These are phyloP conservation scores for Ceriops zippeliana DNA, from an alignment of 345 rosid species.

Conservation along the genomic window DNA sequence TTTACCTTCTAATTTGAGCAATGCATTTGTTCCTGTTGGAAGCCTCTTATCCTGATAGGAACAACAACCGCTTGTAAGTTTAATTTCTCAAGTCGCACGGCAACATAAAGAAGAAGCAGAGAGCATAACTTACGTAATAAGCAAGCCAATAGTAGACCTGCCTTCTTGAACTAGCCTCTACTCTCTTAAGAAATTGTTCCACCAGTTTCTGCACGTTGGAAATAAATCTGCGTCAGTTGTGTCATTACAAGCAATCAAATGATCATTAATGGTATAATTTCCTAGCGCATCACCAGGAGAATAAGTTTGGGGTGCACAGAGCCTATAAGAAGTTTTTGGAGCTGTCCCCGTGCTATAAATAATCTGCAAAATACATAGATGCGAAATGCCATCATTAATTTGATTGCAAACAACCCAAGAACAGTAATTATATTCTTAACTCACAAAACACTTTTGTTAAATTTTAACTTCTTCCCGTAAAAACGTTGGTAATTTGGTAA, in stretches of 20 bases:
- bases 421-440: too few species aligned
- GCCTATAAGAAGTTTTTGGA: conserved; percentile 57
- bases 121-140: conserved; percentile 49
- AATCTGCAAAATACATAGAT: conserved; percentile 33
- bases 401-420: not conserved
- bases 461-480: not conserved
- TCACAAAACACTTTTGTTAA: too few species aligned
- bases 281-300: conserved; percentile 41
- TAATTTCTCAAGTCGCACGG: conserved; percentile 1
- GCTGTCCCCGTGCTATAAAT: conserved; percentile 40
- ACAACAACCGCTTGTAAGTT: conserved; percentile 1
- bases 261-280: not conserved
- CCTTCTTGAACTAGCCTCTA: conserved; percentile 42
- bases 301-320: conserved; percentile 59
- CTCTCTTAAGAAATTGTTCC: conserved; percentile 47
- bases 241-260: not conserved
- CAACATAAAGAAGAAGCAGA: not conserved
- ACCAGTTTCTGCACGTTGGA: conserved; percentile 51
- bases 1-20: conserved; percentile 65
- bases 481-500: not conserved
- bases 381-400: not conserved
- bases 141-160: conserved; percentile 64
- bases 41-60: conserved; percentile 60
- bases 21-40: conserved; percentile 54
- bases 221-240: conserved; percentile 3